Evolutionary conservation across 768 basidiomycete genomes (phyloP).

Genomic region (Rhizopogon vesiculosus): DNA sequence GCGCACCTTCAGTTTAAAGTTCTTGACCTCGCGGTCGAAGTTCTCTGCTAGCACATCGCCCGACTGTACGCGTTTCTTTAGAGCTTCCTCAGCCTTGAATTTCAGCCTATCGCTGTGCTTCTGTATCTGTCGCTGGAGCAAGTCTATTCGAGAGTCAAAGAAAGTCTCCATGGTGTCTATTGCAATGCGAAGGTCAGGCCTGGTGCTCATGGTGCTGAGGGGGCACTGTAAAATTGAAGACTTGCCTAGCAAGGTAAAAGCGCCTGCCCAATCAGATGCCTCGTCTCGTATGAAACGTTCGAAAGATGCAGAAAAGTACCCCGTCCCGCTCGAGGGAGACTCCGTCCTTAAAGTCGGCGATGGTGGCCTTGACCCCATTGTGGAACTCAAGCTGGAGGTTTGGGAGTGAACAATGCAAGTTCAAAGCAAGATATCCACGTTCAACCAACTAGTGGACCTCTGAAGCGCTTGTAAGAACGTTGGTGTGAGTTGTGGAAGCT

Average conservation of each 20-base stretch:
- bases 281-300: constrained; percentile 77
- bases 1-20: constrained; percentile 78
- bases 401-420: not conserved
- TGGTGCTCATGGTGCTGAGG: not conserved
- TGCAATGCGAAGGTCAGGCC: not conserved
- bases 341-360: constrained; percentile 32
- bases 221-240: constrained; percentile 1
- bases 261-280: constrained; percentile 70
- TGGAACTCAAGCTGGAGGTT: constrained; percentile 3
- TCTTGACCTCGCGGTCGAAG: constrained; percentile 81
- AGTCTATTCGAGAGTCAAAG: constrained; percentile 86
- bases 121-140: constrained; percentile 78
- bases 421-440: not conserved
- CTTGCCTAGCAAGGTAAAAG: constrained; percentile 82
- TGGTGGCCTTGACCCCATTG: constrained; percentile 33
- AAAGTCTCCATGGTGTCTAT: constrained; percentile 93
- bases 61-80: constrained; percentile 54
- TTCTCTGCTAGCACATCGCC: constrained; percentile 70
- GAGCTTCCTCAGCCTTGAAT: constrained; percentile 74
- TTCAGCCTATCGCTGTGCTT: constrained; percentile 85
- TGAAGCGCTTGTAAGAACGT: not conserved
- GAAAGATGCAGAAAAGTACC: constrained; percentile 64
- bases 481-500: too few species aligned
- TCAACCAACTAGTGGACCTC: not conserved
- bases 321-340: constrained; percentile 26